Conservation (phyloP, 352 stramenopile species). For the Blastocystis sp. region DNA sequence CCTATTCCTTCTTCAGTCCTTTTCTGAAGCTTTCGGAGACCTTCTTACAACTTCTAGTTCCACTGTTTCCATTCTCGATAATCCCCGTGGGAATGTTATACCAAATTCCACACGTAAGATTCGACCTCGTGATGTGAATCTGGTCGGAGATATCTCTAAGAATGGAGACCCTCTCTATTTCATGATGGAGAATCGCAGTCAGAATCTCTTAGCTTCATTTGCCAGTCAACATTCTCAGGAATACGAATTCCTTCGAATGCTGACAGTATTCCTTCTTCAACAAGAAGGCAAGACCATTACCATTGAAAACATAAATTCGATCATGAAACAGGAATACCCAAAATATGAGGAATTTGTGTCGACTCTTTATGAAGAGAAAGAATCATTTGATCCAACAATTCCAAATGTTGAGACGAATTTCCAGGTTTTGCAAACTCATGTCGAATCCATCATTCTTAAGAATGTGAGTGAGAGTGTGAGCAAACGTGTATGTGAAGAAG, state of each 20-base stretch:
- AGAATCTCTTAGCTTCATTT: not conserved
- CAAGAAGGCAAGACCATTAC: not conserved
- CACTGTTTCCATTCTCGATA: not conserved
- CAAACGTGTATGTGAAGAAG: not conserved
- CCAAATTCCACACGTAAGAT: constrained; percentile 8
- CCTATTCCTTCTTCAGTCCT: constrained; percentile 40
- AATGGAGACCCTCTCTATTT: not conserved
- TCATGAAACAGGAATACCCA: not conserved
- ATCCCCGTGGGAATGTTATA: not conserved
- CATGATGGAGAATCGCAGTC: not conserved
- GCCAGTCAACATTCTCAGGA: not conserved
- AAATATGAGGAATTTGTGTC: not conserved
- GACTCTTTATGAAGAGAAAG: not conserved
- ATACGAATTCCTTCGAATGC: not conserved
- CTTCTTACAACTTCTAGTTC: not conserved
- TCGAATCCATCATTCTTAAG: constrained; percentile 30
- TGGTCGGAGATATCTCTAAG: not conserved
- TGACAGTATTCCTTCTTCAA: not conserved
- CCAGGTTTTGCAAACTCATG: not conserved
- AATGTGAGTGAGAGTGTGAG: not conserved
- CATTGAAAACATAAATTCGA: not conserved
- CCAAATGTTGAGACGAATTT: not conserved
- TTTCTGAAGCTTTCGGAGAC: not conserved
- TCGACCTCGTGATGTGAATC: constrained; percentile 5
- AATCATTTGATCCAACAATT: not conserved